A percentile compares a stretch with the other conserved stretches of the same genome.
Evolutionary conservation across 331 rosid species (phyloP).

Genomic region (Dryas integrifolia): DNA sequence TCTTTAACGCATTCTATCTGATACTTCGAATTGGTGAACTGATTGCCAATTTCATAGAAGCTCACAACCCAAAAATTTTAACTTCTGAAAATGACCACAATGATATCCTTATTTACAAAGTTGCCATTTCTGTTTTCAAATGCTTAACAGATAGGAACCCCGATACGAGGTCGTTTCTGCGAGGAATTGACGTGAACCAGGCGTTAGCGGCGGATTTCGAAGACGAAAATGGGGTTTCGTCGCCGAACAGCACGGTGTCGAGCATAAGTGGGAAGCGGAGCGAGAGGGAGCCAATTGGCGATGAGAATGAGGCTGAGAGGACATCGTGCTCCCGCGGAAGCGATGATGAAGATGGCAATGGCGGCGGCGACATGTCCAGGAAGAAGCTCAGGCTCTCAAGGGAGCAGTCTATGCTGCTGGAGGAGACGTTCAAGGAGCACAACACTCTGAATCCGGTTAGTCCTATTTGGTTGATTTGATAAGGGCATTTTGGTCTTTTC

Average conservation of each 20-base stretch:
- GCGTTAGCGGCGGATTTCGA: constrained; percentile 37
- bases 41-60: no score
- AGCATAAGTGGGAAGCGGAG: constrained; percentile 78
- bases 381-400: constrained; percentile 81
- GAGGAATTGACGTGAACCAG: constrained; percentile 46
- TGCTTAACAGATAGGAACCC: constrained; percentile 45
- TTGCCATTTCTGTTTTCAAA: not conserved
- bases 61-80: not conserved
- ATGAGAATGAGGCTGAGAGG: constrained; percentile 61
- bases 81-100: not conserved
- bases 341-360: constrained; percentile 51
- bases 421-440: constrained; percentile 87
- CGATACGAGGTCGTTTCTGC: constrained; percentile 41
- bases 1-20: no score
- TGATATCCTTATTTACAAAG: not conserved
- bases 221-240: constrained; percentile 68
- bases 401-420: constrained; percentile 78
- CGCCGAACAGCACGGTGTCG: constrained; percentile 87
- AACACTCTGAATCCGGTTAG: constrained; percentile 77
- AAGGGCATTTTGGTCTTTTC: constrained; percentile 20
- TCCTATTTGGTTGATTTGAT: not conserved
- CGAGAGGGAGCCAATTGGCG: constrained; percentile 61
- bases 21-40: no score
- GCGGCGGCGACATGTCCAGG: constrained; percentile 54
- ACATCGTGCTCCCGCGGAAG: constrained; percentile 60